Evolutionary conservation across 768 basidiomycete genomes (phyloP), one percentile per base, ranked within the genome.

Genomic region (Pleurotus salmoneostramineus): DNA sequence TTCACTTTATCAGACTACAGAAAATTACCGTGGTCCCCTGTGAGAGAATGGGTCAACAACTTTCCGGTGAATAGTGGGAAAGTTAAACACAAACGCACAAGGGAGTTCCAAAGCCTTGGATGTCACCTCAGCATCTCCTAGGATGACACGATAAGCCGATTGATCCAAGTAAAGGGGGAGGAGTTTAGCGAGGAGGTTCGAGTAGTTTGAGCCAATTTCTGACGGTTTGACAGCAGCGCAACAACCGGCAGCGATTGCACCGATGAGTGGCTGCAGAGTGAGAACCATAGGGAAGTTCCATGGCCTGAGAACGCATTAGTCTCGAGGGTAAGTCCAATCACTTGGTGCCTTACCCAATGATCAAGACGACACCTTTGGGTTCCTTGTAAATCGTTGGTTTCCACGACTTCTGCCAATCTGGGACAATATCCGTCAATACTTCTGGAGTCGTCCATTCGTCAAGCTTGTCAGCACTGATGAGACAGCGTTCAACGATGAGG

Each of bases 201-300:
- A 76, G 57, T 73, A 75, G 43, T 76, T 69, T 0, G 86, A 81
- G 0, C 75, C 67, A 48, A 83, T 65, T 64, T 92, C 91, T 6
- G 88, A 89, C 0, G 81, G 79, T 65, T 92, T 91, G 64, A 91
- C 47, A 6, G 84, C 76, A 0, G 77, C 80, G n/a, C 83, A 77
- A 63, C 86, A 88, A 0, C 90, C 91, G 0, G 89, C 88, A 0
- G 88, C 77, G 50, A 93, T 87, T 1, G 90, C 90, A 3, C 89
- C 89, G 50, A 80, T 74, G 17, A 87, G 70, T 3, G 88, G 87
- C 40, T 79, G 78, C 5, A 88, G 66, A 65, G 70, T 74, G 37
- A 58, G 50, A 17, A 58, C 37, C 51, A 83, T 63, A 0, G 87
- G 87, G 62, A 83, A 88, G 63, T 88, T 88, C 84, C 85, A 88